Conservation (phyloP, 345 rosid species). For the Rhodamnia argentea region DNA sequence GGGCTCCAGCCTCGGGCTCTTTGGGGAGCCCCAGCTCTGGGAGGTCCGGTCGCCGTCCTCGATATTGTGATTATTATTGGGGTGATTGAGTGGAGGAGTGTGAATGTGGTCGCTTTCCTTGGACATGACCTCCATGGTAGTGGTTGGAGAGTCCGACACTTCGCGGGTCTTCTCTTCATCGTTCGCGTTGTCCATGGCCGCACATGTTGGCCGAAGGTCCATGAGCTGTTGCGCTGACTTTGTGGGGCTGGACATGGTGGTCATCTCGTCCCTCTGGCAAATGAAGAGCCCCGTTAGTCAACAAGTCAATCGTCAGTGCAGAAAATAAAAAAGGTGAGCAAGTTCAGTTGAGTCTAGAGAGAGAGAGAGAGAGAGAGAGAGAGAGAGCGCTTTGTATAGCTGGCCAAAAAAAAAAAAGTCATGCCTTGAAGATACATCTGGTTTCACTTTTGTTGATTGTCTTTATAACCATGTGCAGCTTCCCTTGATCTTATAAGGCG, state of each 20-base stretch:
- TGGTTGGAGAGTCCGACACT: slow-evolving; percentile 13
- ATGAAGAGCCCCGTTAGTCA: background rate
- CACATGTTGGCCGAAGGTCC: slow-evolving; percentile 37
- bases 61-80: background rate
- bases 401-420: background rate
- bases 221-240: slow-evolving; percentile 18
- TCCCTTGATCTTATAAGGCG: background rate
- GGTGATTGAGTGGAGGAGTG: slow-evolving; percentile 11
- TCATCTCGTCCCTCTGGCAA: slow-evolving; percentile 14
- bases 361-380: background rate
- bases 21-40: slow-evolving; percentile 35
- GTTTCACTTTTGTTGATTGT: background rate
- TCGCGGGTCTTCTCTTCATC: slow-evolving; percentile 19
- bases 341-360: background rate
- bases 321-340: background rate
- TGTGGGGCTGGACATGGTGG: slow-evolving; percentile 9
- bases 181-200: slow-evolving; percentile 15
- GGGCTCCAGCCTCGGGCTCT: slow-evolving; percentile 34
- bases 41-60: slow-evolving; percentile 29
- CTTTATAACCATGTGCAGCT: background rate
- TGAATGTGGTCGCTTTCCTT: slow-evolving; percentile 17
- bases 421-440: background rate
- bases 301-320: background rate
- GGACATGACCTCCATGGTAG: slow-evolving; percentile 18
- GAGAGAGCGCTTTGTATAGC: background rate